phyloP scores from a whole-genome alignment of 208 protist species.

The Trypanosomatidae sp. region DNA sequence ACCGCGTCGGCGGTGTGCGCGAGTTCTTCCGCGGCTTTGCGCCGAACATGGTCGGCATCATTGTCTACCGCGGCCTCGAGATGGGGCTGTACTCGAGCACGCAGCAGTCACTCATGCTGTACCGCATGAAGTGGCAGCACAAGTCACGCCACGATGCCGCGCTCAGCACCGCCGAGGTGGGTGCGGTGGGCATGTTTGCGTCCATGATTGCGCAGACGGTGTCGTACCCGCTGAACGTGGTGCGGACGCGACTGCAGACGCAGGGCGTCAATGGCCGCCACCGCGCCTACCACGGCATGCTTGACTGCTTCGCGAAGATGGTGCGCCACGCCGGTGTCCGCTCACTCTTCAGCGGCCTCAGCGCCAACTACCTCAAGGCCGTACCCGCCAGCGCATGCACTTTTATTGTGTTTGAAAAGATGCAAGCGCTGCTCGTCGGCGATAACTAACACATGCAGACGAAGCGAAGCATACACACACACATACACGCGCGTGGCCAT shows the following conservation, averaged over 20 bases:
- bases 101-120: slow-evolving; percentile 79
- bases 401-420: slow-evolving; percentile 83
- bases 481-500: background rate
- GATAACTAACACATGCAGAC: slow-evolving; percentile 31
- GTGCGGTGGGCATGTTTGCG: slow-evolving; percentile 54
- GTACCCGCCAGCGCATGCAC: slow-evolving; percentile 70
- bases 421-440: slow-evolving; percentile 38
- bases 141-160: slow-evolving; percentile 50
- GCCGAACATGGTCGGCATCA: slow-evolving; percentile 80
- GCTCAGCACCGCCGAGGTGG: slow-evolving; percentile 55
- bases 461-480: background rate
- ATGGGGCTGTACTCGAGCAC: slow-evolving; percentile 81
- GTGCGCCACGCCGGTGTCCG: slow-evolving; percentile 53
- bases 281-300: slow-evolving; percentile 69
- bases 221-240: slow-evolving; percentile 85
- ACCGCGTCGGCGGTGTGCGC: slow-evolving; percentile 42
- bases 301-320: slow-evolving; percentile 81
- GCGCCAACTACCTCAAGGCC: slow-evolving; percentile 82
- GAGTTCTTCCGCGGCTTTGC: slow-evolving; percentile 77
- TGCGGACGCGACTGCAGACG: slow-evolving; percentile 82
- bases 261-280: slow-evolving; percentile 74
- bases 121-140: slow-evolving; percentile 46
- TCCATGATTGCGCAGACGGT: slow-evolving; percentile 78
- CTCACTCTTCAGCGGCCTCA: slow-evolving; percentile 80
- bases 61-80: slow-evolving; percentile 79